phyloP scores from a whole-genome alignment of 768 basidiomycete genomes.

The Tulasnella sp. region DNA sequence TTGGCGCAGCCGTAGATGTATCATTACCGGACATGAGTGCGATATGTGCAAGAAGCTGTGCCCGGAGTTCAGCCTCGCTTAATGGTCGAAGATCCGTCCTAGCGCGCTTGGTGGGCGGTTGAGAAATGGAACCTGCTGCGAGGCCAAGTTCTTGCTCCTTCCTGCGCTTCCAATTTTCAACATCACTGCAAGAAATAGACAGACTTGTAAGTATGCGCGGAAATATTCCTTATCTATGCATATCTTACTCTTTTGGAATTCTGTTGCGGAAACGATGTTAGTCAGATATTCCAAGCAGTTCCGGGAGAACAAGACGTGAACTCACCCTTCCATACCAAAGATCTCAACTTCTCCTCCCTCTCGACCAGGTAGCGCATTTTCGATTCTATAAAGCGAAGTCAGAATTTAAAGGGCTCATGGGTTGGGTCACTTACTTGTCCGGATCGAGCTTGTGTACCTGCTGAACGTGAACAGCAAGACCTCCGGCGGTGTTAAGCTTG shows the following conservation, averaged over 20 bases:
- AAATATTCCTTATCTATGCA: background rate
- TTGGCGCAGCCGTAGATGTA: slow-evolving; percentile 23
- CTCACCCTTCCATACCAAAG: slow-evolving; percentile 91
- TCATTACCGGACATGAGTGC: slow-evolving; percentile 72
- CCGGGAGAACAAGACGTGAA: background rate
- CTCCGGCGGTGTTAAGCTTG: slow-evolving; percentile 93
- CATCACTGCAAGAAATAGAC: slow-evolving; percentile 43
- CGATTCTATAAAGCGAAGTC: slow-evolving; percentile 59
- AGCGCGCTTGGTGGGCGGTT: slow-evolving; percentile 74
- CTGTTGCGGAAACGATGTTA: slow-evolving; percentile 46
- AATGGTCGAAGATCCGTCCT: slow-evolving; percentile 69
- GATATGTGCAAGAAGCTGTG: slow-evolving; percentile 84
- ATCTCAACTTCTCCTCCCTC: slow-evolving; percentile 99
- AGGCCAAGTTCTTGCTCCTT: slow-evolving; percentile 93
- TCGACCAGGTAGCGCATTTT: slow-evolving; percentile 92
- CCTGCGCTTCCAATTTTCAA: slow-evolving; percentile 92
- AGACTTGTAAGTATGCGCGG: background rate
- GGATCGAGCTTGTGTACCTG: slow-evolving; percentile 99
- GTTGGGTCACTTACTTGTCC: slow-evolving; percentile 59
- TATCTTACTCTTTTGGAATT: slow-evolving; percentile 16
- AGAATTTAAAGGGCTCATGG: slow-evolving; percentile 13
- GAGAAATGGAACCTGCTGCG: slow-evolving; percentile 72
- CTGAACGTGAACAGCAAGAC: slow-evolving; percentile 94
- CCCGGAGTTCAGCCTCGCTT: slow-evolving; percentile 76
- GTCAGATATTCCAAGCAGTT: background rate